A percentile compares a stretch with the other conserved stretches of the same genome.
Conservation (phyloP, 495 filamentous ascomycete genomes). For the Poronia punctata region DNA sequence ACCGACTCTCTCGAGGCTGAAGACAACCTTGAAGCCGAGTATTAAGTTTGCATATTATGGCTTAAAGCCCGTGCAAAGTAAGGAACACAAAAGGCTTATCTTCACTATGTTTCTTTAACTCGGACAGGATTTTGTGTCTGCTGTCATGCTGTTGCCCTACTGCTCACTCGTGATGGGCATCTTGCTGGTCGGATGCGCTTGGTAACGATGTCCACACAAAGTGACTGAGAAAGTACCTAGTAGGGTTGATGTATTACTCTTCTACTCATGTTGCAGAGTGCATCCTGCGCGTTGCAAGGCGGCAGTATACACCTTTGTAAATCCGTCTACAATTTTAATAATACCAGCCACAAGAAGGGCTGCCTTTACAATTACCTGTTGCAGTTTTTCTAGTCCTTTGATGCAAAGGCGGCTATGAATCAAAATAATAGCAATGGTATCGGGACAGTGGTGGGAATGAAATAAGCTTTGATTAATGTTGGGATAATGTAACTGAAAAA, state of each 20-base stretch:
- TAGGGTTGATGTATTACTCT: slow-evolving; percentile 3
- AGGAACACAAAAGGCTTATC: slow-evolving; percentile 14
- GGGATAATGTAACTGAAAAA: background rate
- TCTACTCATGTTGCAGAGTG: slow-evolving; percentile 4
- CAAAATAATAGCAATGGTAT: background rate
- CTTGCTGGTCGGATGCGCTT: slow-evolving; percentile 9
- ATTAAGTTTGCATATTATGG: slow-evolving; percentile 51
- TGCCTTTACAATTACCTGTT: too few relatives aligned
- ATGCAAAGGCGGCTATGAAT: background rate
- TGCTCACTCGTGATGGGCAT: slow-evolving; percentile 12
- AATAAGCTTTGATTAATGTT: background rate
- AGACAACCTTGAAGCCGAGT: slow-evolving; percentile 86
- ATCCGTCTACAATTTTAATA: slow-evolving; percentile 28
- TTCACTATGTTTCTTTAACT: slow-evolving; percentile 20
- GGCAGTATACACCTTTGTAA: slow-evolving; percentile 29
- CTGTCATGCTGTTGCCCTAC: slow-evolving; percentile 16
- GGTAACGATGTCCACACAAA: background rate
- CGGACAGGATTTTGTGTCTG: slow-evolving; percentile 15
- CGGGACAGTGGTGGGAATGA: too few relatives aligned
- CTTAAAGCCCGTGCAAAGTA: slow-evolving; percentile 17
- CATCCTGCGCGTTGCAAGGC: slow-evolving; percentile 26
- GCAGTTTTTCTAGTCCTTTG: too few relatives aligned
- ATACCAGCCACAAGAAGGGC: slow-evolving; percentile 13
- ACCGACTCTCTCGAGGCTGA: slow-evolving; percentile 90
- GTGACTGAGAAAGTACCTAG: background rate